Evolutionary conservation across 1,284 basidiomycete species (phyloP), one percentile per base, ranked within the genome.

Genomic region (Sporisorium graminicola): DNA sequence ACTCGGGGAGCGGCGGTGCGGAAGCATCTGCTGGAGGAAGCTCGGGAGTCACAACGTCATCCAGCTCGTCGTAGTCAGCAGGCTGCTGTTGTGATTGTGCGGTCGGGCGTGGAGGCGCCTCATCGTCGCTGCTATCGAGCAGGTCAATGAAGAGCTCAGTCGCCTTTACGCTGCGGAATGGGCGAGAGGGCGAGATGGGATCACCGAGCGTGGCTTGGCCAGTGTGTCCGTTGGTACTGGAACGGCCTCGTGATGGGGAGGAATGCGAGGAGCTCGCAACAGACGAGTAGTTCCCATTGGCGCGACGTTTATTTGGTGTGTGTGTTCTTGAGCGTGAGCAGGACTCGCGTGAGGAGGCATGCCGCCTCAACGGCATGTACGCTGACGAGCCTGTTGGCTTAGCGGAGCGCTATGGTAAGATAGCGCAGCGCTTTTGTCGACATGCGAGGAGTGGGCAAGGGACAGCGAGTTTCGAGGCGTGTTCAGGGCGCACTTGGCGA

Each of bases 101-200:
- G 6, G 40, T 20, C 3, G 24, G 14, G 4, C 31, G 27, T 16
- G 53, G 13, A 7, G 59, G 33, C 5, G 37, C 29, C 13, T 69
- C 66, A 37, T 46, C 44, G 29, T 69, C 68, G 33, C 68, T 65
- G 50, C 54, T 65, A 50, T 71, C 68, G n/a, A 71, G 44, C 49
- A 71, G n/a, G 18, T 61, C 58, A 22, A 71, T 71, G 43, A 58
- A 27, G 10, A 37, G 68, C 20, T 40, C 24, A 12, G 62, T 20
- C 29, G 51, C 40, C 22, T 50, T 50, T 2, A 13, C 20, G 14
- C 22, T 20, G 18, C 37, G 27, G 27, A 2, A 44, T 2, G 24
- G 26, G 12, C 37, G 40, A 10, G 62, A 20, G 3, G 62, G 42
- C 0, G 50, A 33, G 22, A 70, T 24, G n/a, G 65, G 46, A 31